Evolutionary conservation across 2,329 filamentous ascomycete genomes (phyloP).

Genomic region (Hymenoscyphus fructigenus): DNA sequence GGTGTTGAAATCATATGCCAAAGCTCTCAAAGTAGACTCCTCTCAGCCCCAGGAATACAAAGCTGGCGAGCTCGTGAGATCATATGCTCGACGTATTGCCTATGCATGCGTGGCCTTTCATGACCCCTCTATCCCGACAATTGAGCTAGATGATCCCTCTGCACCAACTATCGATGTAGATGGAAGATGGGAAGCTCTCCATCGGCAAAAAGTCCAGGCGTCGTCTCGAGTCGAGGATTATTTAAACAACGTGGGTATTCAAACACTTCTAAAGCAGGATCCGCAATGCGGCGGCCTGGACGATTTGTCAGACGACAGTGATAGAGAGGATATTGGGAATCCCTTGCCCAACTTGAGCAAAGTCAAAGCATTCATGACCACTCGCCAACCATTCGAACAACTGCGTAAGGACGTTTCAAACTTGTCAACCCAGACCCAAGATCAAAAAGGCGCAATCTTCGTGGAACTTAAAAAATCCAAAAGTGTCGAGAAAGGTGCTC

Average conservation of each 20-base stretch:
- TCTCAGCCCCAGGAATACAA: not conserved
- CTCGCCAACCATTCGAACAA: not conserved
- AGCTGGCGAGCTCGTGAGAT: conserved; percentile 5
- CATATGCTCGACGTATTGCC: not conserved
- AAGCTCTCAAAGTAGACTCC: not conserved
- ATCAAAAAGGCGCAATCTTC: not conserved
- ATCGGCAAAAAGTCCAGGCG: conserved; percentile 1
- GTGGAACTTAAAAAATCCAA: not conserved
- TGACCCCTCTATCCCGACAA: not conserved
- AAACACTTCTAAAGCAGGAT: not conserved
- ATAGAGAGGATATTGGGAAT: not conserved
- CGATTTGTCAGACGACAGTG: not conserved
- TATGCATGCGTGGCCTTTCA: conserved; percentile 6
- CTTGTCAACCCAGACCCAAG: not conserved
- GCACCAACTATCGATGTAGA: not conserved
- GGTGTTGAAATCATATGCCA: not conserved
- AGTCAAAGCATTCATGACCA: not conserved
- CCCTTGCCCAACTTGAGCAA: not conserved
- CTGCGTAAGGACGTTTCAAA: not conserved
- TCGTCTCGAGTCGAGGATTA: not conserved
- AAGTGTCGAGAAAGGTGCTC: not conserved
- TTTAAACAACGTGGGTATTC: not conserved
- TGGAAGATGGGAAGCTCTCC: conserved; percentile 3
- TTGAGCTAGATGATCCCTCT: not conserved
- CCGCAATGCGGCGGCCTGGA: not conserved